phyloP scores from a whole-genome alignment of 257 asterid genomes.

The Fraxinus excelsior region DNA sequence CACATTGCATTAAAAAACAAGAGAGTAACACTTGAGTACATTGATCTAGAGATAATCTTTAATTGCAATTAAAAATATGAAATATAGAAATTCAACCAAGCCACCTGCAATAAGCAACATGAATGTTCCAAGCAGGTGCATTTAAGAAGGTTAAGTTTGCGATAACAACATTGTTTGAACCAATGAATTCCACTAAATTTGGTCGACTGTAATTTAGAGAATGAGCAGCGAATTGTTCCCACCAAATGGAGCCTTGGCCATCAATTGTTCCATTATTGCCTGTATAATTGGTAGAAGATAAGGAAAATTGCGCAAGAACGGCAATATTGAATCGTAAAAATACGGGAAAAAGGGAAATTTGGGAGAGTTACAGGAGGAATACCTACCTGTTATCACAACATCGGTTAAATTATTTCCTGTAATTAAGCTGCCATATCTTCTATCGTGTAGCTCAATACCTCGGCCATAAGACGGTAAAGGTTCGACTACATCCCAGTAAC shows the following conservation, averaged over 20 bases:
- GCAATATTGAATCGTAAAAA: not conserved
- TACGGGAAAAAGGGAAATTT: no score
- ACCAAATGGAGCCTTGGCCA: conserved; percentile 95
- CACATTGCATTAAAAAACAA: not conserved
- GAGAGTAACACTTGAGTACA: not conserved
- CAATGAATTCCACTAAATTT: conserved; percentile 67
- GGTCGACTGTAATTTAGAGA: conserved; percentile 88
- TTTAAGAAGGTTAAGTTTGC: conserved; percentile 48
- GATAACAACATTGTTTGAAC: conserved; percentile 56
- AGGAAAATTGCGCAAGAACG: not conserved
- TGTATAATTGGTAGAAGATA: conserved; percentile 25
- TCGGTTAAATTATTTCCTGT: no score
- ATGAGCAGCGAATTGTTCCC: conserved; percentile 61
- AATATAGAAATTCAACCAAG: no score
- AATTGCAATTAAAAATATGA: not conserved
- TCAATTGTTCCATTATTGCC: conserved; percentile 95
- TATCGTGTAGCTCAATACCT: conserved; percentile 42
- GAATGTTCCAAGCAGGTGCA: no score
- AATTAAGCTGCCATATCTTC: conserved; percentile 38
- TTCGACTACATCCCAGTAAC: conserved; percentile 43
- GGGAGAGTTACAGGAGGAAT: no score
- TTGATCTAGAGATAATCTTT: not conserved
- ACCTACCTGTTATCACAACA: no score
- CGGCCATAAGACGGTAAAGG: conserved; percentile 55
- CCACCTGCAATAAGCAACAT: no score